Evolutionary conservation across 2,329 filamentous ascomycete species (phyloP), one percentile per base, ranked within the genome.

Genomic region (Alternaria triticimaculans): DNA sequence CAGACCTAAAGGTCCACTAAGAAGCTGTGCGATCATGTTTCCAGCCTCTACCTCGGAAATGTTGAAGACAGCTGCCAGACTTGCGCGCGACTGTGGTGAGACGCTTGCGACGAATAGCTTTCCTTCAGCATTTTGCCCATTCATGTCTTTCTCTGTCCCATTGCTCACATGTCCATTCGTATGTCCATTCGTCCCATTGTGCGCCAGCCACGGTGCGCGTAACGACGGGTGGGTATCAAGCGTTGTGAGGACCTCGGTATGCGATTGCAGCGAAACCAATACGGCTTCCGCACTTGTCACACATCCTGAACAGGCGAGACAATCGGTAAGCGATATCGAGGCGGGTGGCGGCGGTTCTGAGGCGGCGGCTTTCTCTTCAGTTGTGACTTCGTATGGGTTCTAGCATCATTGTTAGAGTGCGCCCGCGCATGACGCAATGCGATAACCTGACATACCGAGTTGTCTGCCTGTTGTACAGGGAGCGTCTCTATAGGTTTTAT

Each of bases 231-330:
- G 79, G 5, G 88, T 84, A 77, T 97, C 93, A 30, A 99, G 87
- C 6, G 92, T 91, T 63, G 87, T 88, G 53, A 99, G 85, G 8
- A 99, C 94, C 81, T 99, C 96, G 41, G 90, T 88, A 80, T 99
- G 96, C 70, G 93, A 97, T 81, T 99, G 96, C 58, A 99, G 83
- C 62, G 92, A 96, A 55, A 99, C 94, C 45, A 99, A 88, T n/a
- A 99, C 93, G 15, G 96, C 96, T 82, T 99, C 96, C 50, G 96
- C 96, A 6, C 94, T 97, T 20, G 96, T 99, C 55, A 99, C 96
- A 80, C 96, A 99, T 57, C 96, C 96, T 10, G 96, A 97, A 81
- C 96, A 99, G 56, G 96, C 96, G 55, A 99, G 90, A 76, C 96
- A 99, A 81, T 99, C 96, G 7, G 96, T 98, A 65, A 99, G 88